Conservation (phyloP, 2,329 filamentous ascomycete genomes). For the Leptosphaerulina australis region DNA sequence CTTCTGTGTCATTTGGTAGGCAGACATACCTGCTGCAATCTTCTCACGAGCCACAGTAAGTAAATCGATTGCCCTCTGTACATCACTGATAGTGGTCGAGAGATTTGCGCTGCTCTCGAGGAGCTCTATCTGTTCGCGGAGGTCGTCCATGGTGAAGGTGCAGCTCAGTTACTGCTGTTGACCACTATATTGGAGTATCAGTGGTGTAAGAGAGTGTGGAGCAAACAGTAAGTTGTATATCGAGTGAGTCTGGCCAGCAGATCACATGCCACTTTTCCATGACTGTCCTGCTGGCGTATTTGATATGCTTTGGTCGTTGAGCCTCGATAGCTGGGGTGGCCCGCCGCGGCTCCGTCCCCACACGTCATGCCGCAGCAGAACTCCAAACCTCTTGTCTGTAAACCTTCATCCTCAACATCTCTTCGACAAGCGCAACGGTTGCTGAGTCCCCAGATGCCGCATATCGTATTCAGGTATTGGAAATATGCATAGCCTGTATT, state of each 20-base stretch:
- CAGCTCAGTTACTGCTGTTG: conserved; percentile 3
- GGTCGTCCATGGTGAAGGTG: conserved; percentile 59
- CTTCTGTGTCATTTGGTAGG: conserved; percentile 3
- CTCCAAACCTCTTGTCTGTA: conserved; percentile 1
- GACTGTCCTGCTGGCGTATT: conserved; percentile 24
- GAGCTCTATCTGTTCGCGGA: conserved; percentile 76
- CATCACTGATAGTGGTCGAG: conserved; percentile 73
- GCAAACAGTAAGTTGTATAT: neutral
- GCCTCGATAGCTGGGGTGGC: conserved; percentile 2
- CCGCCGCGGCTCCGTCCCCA: conserved; percentile 12
- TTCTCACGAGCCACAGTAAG: conserved; percentile 74
- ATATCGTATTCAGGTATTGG: conserved; percentile 7
- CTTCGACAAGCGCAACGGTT: neutral
- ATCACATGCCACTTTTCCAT: conserved; percentile 30
- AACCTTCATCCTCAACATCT: conserved; percentile 7
- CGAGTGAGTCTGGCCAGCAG: conserved; percentile 29
- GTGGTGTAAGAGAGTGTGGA: neutral
- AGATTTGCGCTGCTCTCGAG: conserved; percentile 73
- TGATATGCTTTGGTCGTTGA: conserved; percentile 3
- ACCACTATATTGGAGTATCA: neutral
- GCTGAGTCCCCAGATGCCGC: conserved; percentile 10
- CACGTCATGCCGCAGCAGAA: conserved; percentile 12
- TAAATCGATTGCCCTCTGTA: conserved; percentile 81
- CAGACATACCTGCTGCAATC: conserved; percentile 65
- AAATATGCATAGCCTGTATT: conserved; percentile 31